Conservation (phyloP, 768 basidiomycete species). For the Lentinus brumalis region DNA sequence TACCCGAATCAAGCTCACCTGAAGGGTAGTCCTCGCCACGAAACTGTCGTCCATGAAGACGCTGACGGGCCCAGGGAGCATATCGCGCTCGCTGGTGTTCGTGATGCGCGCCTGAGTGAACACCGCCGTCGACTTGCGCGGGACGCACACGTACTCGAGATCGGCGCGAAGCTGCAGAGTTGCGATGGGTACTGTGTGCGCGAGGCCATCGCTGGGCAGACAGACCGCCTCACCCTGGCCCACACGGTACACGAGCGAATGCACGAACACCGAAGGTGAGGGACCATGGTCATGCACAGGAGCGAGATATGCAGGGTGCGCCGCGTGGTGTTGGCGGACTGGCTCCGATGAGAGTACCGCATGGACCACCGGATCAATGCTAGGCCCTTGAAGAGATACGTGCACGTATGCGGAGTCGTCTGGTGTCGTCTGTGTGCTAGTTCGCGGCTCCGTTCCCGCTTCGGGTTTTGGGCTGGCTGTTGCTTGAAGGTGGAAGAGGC, state of each 20-base stretch:
- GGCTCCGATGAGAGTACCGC: too few species aligned
- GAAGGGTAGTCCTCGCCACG: conserved; percentile 52
- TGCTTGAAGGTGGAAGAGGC: too few species aligned
- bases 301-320: too few species aligned
- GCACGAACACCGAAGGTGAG: conserved; percentile 18
- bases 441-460: too few species aligned
- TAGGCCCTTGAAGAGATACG: not conserved
- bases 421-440: too few species aligned
- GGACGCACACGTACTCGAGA: conserved; percentile 51
- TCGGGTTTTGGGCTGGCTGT: too few species aligned
- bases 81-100: conserved; percentile 57
- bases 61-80: conserved; percentile 54
- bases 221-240: conserved; percentile 53
- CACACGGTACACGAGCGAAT: conserved; percentile 53
- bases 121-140: conserved; percentile 49
- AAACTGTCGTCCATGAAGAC: conserved; percentile 60
- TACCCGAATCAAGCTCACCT: conserved; percentile 31
- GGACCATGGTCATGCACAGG: too few species aligned
- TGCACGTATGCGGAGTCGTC: not conserved
- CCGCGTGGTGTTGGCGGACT: too few species aligned
- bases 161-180: conserved; percentile 47
- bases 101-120: conserved; percentile 50
- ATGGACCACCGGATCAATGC: too few species aligned
- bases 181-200: conserved; percentile 57
- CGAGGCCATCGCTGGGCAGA: conserved; percentile 55